Conservation (phyloP, 768 basidiomycete species). For the Ramaria sp. region DNA sequence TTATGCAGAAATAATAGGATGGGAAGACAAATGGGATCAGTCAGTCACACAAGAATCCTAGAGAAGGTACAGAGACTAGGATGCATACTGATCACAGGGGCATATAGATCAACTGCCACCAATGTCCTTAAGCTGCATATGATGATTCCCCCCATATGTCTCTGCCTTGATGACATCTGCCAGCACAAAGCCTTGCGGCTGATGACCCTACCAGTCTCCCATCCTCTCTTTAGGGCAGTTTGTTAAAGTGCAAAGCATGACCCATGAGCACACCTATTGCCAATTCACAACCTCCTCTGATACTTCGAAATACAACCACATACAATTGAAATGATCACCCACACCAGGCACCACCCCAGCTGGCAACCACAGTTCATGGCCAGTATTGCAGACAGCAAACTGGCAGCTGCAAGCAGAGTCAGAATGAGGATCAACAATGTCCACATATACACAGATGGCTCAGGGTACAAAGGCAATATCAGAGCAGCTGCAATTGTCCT, state of each 20-base stretch:
- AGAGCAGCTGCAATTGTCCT: too few relatives aligned
- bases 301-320: background rate
- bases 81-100: slow-evolving; percentile 11
- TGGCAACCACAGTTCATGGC: too few relatives aligned
- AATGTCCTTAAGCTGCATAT: slow-evolving; percentile 11
- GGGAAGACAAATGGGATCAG: background rate
- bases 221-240: slow-evolving; percentile 11
- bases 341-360: background rate
- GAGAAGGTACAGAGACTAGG: slow-evolving; percentile 16
- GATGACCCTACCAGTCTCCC: too few relatives aligned
- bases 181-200: too few relatives aligned
- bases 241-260: background rate
- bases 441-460: too few relatives aligned
- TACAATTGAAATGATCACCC: slow-evolving; percentile 12
- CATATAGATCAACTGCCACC: too few relatives aligned
- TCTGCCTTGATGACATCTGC: background rate
- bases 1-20: too few relatives aligned
- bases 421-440: too few relatives aligned
- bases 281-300: slow-evolving; percentile 16
- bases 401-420: too few relatives aligned
- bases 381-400: slow-evolving; percentile 1
- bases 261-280: slow-evolving; percentile 9
- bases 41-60: too few relatives aligned
- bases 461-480: too few relatives aligned
- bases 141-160: slow-evolving; percentile 5